A percentile compares a stretch with the other conserved stretches of the same genome.
phyloP scores from a whole-genome alignment of 352 stramenopile species.

The Phytopythium sindhum region DNA sequence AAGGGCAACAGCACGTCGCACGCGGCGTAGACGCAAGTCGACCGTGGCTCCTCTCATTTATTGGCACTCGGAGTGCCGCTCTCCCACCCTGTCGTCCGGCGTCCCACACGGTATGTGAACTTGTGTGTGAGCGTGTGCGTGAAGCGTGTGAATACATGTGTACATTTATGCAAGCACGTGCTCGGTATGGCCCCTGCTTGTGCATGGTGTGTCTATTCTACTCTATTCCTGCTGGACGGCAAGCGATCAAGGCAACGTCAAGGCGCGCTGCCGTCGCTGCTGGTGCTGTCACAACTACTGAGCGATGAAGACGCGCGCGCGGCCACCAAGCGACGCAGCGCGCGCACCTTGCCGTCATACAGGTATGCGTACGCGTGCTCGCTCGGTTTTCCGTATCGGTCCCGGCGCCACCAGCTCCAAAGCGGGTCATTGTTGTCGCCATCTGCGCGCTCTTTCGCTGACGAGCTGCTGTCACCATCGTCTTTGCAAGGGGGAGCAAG shows the following conservation, averaged over 20 bases:
- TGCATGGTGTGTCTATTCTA: not conserved
- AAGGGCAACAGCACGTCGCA: slow-evolving; percentile 9
- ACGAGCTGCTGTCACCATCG: not conserved
- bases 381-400: not conserved
- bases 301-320: slow-evolving; percentile 2
- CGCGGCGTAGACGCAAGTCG: slow-evolving; percentile 10
- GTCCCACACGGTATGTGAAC: not conserved
- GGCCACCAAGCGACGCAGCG: slow-evolving; percentile 16
- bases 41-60: not conserved
- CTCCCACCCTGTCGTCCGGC: not conserved
- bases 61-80: not conserved
- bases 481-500: not conserved
- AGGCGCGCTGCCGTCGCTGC: not conserved
- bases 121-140: slow-evolving; percentile 2
- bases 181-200: not conserved
- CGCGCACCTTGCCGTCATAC: slow-evolving; percentile 27
- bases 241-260: not conserved
- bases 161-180: not conserved
- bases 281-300: slow-evolving; percentile 1
- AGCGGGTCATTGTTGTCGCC: not conserved
- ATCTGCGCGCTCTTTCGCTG: not conserved
- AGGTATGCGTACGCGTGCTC: slow-evolving; percentile 21
- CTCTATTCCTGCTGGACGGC: not conserved
- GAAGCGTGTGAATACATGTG: slow-evolving; percentile 3
- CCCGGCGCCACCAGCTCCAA: not conserved